phyloP scores from a whole-genome alignment of 352 stramenopile genomes.

The Phytophthora fragariaefolia region DNA sequence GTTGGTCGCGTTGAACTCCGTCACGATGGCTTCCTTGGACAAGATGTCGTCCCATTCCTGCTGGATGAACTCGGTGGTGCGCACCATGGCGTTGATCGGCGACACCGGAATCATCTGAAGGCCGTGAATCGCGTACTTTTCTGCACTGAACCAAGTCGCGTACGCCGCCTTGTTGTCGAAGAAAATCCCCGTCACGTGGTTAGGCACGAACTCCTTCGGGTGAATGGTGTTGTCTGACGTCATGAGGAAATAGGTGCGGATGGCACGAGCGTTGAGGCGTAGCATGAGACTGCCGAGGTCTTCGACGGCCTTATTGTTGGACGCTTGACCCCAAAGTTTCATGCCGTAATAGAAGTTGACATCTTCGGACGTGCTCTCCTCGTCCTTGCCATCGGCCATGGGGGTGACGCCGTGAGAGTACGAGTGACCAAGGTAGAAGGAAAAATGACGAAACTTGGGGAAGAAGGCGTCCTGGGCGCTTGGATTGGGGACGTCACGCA shows the following conservation, averaged over 20 bases:
- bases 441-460: slow-evolving; percentile 75
- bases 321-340: slow-evolving; percentile 64
- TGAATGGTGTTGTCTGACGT: slow-evolving; percentile 66
- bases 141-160: slow-evolving; percentile 70
- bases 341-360: neutral
- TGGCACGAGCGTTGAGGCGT: slow-evolving; percentile 60
- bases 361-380: neutral
- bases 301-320: slow-evolving; percentile 57
- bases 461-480: slow-evolving; percentile 59
- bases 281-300: slow-evolving; percentile 75
- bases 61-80: slow-evolving; percentile 63
- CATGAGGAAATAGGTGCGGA: slow-evolving; percentile 83
- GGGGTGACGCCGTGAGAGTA: neutral
- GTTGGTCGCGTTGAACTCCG: slow-evolving; percentile 47
- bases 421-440: slow-evolving; percentile 50
- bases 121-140: slow-evolving; percentile 76
- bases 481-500: slow-evolving; percentile 76
- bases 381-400: neutral
- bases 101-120: slow-evolving; percentile 84
- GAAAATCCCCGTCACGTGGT: slow-evolving; percentile 77
- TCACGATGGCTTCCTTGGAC: slow-evolving; percentile 65
- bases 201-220: slow-evolving; percentile 59
- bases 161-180: slow-evolving; percentile 81
- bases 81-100: slow-evolving; percentile 71
- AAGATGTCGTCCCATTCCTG: slow-evolving; percentile 81